Conservation (phyloP, 164 flowering plant species). For the Aristolochia californica region DNA sequence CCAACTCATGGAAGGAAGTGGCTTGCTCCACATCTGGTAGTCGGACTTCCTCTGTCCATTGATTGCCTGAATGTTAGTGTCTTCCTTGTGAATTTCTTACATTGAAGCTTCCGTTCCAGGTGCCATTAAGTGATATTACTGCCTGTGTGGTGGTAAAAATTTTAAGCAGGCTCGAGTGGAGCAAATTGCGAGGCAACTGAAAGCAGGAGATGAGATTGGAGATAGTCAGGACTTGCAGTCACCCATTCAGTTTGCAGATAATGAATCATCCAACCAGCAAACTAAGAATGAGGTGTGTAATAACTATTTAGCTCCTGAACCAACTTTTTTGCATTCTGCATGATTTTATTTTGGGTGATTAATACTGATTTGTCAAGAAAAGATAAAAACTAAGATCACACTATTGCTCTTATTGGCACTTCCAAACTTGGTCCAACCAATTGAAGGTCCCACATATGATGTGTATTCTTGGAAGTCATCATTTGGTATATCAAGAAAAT, state of each 20-base stretch:
- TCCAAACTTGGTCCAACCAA: too few relatives aligned
- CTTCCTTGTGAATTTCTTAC: constrained; percentile 66
- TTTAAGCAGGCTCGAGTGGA: constrained; percentile 96
- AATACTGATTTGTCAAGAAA: too few relatives aligned
- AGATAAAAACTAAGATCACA: too few relatives aligned
- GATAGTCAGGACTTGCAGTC: constrained; percentile 20
- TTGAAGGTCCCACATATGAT: too few relatives aligned
- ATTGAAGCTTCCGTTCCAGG: constrained; percentile 80
- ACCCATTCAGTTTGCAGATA: constrained; percentile 17
- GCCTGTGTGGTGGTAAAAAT: constrained; percentile 72
- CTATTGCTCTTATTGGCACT: too few relatives aligned
- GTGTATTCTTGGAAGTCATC: too few relatives aligned
- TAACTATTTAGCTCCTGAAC: too few relatives aligned
- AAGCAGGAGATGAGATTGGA: constrained; percentile 27
- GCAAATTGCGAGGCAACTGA: constrained; percentile 66
- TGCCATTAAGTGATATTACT: constrained; percentile 81
- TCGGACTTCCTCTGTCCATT: constrained; percentile 22
- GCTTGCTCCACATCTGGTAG: constrained; percentile 29
- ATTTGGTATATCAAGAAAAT: too few relatives aligned
- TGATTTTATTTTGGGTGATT: too few relatives aligned
- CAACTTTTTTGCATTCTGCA: too few relatives aligned
- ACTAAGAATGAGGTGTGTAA: constrained; percentile 34
- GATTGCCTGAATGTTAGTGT: constrained; percentile 38
- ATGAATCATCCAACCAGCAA: constrained; percentile 20
- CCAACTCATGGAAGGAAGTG: constrained; percentile 18